phyloP scores from a whole-genome alignment of 2,329 filamentous ascomycete species.

The Monosporascus sp. region DNA sequence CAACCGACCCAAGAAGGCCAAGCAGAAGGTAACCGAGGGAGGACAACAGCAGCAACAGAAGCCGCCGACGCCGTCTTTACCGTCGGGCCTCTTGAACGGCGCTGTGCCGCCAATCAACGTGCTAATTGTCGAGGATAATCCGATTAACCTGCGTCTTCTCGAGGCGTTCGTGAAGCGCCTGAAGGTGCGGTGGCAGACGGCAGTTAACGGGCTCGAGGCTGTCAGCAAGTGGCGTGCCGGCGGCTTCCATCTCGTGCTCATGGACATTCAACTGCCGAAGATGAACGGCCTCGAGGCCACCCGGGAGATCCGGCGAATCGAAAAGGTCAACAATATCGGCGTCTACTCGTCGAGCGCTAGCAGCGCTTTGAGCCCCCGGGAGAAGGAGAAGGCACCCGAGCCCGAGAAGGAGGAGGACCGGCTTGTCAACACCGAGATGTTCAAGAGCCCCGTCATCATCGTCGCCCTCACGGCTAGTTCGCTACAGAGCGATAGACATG shows the following conservation, averaged over 20 bases:
- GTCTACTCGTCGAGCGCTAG: conserved; percentile 71
- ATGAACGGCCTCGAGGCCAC: conserved; percentile 96
- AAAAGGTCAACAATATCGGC: conserved; percentile 86
- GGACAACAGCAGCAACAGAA: conserved; percentile 31
- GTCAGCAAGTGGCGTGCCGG: conserved; percentile 89
- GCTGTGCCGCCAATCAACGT: conserved; percentile 94
- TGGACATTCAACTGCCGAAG: conserved; percentile 96
- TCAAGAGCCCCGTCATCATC: conserved; percentile 97
- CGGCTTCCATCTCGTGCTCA: conserved; percentile 91
- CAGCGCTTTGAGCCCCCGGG: conserved; percentile 40
- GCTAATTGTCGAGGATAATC: conserved; percentile 96
- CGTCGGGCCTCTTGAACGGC: conserved; percentile 66
- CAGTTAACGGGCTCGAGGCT: conserved; percentile 89
- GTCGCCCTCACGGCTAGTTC: conserved; percentile 93
- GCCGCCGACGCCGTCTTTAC: conserved; percentile 36
- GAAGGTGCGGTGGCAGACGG: conserved; percentile 95
- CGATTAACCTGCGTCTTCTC: conserved; percentile 89
- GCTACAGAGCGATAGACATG: conserved; percentile 89
- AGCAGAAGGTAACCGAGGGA: conserved; percentile 37
- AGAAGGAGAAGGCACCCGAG: conserved; percentile 42
- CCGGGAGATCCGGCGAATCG: conserved; percentile 84
- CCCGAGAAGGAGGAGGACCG: conserved; percentile 54
- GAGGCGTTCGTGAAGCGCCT: conserved; percentile 94
- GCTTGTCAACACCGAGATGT: conserved; percentile 62
- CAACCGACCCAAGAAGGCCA: conserved; percentile 45